Conservation (phyloP, 2,329 filamentous ascomycete genomes). For the Elsinoe fawcettii region DNA sequence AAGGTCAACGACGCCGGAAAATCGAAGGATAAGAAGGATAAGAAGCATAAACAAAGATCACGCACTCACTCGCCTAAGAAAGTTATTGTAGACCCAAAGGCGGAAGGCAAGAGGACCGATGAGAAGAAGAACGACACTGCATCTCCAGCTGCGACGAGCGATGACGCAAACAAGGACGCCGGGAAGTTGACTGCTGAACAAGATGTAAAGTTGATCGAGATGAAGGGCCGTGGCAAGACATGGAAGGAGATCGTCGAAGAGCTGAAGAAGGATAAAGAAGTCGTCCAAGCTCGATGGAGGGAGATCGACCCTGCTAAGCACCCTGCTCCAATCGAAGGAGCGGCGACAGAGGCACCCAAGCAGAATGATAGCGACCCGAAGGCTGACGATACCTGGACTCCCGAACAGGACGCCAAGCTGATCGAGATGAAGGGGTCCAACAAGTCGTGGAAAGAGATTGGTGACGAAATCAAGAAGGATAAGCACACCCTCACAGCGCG, state of each 20-base stretch:
- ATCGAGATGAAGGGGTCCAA: constrained; percentile 29
- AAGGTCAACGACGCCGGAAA: neutral
- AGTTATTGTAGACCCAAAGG: neutral
- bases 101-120: neutral
- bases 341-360: constrained; percentile 14
- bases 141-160: neutral
- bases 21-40: neutral
- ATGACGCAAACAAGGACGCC: constrained; percentile 7
- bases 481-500: constrained; percentile 22
- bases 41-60: constrained; percentile 2
- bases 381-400: constrained; percentile 20
- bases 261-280: constrained; percentile 24
- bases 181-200: constrained; percentile 32
- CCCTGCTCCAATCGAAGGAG: constrained; percentile 12
- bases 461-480: constrained; percentile 25
- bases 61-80: neutral
- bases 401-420: constrained; percentile 36
- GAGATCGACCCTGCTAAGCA: constrained; percentile 28
- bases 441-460: constrained; percentile 29
- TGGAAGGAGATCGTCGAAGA: constrained; percentile 29
- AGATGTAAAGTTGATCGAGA: constrained; percentile 33
- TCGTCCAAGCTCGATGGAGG: constrained; percentile 27
- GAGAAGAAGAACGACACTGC: neutral
- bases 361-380: constrained; percentile 12
- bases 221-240: constrained; percentile 27